Base-by-base conservation (phyloP, 495 filamentous ascomycete species). In the Xanthoparmelia taractica region DNA sequence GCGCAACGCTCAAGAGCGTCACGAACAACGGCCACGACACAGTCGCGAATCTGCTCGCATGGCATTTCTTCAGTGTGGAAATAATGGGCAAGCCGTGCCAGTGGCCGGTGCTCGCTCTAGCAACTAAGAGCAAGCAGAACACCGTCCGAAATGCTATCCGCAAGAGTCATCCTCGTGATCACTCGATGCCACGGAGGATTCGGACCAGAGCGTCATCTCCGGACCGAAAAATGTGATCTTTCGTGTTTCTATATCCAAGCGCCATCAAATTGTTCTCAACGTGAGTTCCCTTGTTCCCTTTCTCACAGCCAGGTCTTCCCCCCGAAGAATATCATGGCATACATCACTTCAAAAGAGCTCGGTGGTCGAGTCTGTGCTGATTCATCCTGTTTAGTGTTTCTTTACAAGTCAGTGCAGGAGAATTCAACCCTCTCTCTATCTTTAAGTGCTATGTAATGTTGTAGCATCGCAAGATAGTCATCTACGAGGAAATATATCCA, bases 41-140 rank as follows among this genome's bases (percentile, higher is more conserved):
- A 13, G 33, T 57, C 5, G 56, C 56, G 20, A 37, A 58, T 23
- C 29, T 58, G 36, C 29, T 58, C 20, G 33, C 25, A 37, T 58
- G 34, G 34, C n/a, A 58, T 23, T 37, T 8, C 29, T 58, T 58
- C 56, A 58, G n/a, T 27, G n/a, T 37, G 33, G 56, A 37, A 58
- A 15, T 58, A 1, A 36, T 25, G 13, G 56, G n/a, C n/a, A 23
- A 58, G 36, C 23, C 23, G 8, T 58, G 56, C 31, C 56, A 23
- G 56, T 37, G 56, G 56, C 56, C 56, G 5, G 36, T 58, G 56
- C 56, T 58, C 20, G 23, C 29, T 25, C 23, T 58, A 5, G 56
- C 56, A 23, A 58, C 33, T 12, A 58, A 40, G 56, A 15, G 56
- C 17, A 25, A 34, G 33, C 56, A 40, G 12, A 25, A 58, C n/a